These are phyloP conservation scores for Lachnellula suecica DNA, from an alignment of 2,329 filamentous ascomycete species.

Conservation along the genomic window DNA sequence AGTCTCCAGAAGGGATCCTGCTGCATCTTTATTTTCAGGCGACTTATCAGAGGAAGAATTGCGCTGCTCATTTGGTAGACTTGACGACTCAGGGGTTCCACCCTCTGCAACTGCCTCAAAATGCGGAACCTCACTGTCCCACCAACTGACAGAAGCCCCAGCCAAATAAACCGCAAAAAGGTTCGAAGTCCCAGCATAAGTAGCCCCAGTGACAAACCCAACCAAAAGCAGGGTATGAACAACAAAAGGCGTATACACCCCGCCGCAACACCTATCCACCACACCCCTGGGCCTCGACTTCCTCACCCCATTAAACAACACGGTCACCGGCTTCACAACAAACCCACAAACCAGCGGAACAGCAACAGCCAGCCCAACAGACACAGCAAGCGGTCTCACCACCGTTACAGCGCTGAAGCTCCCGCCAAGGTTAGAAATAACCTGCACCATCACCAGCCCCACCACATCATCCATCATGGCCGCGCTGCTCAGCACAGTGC, in stretches of 20 bases:
- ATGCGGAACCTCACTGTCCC: conserved; percentile 39
- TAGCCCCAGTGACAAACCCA: conserved; percentile 47
- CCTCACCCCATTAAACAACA: conserved; percentile 35
- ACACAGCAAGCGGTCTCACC: conserved; percentile 46
- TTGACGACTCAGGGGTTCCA: neutral
- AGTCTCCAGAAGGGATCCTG: neutral
- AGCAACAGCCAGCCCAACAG: conserved; percentile 49
- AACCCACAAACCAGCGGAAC: conserved; percentile 48
- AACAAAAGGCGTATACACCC: conserved; percentile 38
- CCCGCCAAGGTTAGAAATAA: conserved; percentile 64
- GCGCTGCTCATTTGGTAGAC: neutral
- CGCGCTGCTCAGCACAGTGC: conserved; percentile 64
- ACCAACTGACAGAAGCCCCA: conserved; percentile 59
- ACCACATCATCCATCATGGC: conserved; percentile 84
- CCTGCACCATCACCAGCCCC: conserved; percentile 73
- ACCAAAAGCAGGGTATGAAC: conserved; percentile 51
- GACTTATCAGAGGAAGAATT: neutral
- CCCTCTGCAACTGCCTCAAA: neutral
- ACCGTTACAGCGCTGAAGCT: conserved; percentile 31
- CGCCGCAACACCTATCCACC: conserved; percentile 17
- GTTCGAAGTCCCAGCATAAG: conserved; percentile 61
- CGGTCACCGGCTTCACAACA: conserved; percentile 39
- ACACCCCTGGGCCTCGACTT: conserved; percentile 22
- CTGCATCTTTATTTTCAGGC: neutral
- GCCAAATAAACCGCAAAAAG: conserved; percentile 64